These are phyloP conservation scores for Actinomortierella wolfii DNA, from an alignment of 371 early-diverging fungal genomes.

Conservation along the genomic window DNA sequence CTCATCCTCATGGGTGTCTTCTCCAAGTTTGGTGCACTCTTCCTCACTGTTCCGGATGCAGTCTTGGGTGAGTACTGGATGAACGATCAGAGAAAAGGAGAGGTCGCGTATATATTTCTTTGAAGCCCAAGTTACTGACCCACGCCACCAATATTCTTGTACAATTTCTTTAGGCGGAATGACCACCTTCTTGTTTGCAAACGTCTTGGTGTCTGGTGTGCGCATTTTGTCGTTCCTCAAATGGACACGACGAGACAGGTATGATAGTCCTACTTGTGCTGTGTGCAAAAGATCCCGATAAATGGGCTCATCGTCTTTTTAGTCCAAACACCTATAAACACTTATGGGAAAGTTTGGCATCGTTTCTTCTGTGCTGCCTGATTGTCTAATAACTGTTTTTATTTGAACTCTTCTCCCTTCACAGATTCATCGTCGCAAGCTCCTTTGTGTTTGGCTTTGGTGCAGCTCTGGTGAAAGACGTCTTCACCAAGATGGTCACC, in stretches of 20 bases:
- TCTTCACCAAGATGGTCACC: conserved; percentile 61
- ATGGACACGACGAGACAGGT: conserved; percentile 70
- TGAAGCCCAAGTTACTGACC: too few species aligned
- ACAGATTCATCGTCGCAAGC: conserved; percentile 32
- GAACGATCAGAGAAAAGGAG: too few species aligned
- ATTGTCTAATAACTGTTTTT: too few species aligned
- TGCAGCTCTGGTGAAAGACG: conserved; percentile 55
- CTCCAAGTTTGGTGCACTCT: conserved; percentile 66
- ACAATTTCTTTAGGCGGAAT: conserved; percentile 40
- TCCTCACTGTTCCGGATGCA: conserved; percentile 58
- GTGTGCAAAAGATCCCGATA: conserved; percentile 47
- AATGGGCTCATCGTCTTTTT: conserved; percentile 1
- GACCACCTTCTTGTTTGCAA: conserved; percentile 67
- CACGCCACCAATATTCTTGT: conserved; percentile 9
- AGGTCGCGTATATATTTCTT: too few species aligned
- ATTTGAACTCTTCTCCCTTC: too few species aligned
- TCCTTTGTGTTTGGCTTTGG: conserved; percentile 58
- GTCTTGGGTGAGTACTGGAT: conserved; percentile 54
- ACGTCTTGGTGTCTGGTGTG: conserved; percentile 66
- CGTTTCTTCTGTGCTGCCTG: too few species aligned
- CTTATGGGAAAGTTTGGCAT: too few species aligned
- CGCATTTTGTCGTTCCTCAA: conserved; percentile 63
- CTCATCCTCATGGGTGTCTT: conserved; percentile 64
- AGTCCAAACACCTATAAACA: too few species aligned
- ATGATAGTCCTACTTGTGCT: too few species aligned